These are phyloP conservation scores for Bjerkandera adusta DNA, from an alignment of 1,284 basidiomycete species.

Conservation along the genomic window DNA sequence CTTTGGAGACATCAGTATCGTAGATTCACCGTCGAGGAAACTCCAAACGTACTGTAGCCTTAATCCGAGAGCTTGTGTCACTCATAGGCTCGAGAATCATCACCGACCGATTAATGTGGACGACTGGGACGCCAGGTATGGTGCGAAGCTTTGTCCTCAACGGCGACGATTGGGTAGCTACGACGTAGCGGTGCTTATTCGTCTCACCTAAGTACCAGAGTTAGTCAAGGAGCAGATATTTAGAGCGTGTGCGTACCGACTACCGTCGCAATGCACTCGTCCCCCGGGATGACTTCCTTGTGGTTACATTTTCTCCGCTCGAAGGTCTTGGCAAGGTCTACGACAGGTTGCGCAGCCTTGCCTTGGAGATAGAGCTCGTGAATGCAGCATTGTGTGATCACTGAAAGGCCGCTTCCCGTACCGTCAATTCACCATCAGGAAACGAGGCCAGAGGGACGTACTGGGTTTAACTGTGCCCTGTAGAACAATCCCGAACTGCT, in stretches of 20 bases:
- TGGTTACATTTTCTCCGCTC: slow-evolving; percentile 96
- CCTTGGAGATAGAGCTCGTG: slow-evolving; percentile 86
- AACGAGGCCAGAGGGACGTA: slow-evolving; percentile 42
- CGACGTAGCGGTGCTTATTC: slow-evolving; percentile 89
- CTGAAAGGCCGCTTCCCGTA: slow-evolving; percentile 51
- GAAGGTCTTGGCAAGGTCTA: slow-evolving; percentile 89
- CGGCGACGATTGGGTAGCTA: slow-evolving; percentile 76
- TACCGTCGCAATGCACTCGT: slow-evolving; percentile 83
- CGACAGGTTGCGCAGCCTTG: slow-evolving; percentile 63
- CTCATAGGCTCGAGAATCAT: slow-evolving; percentile 89
- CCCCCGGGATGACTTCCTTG: slow-evolving; percentile 73
- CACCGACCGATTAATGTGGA: slow-evolving; percentile 88
- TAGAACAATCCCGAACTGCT: slow-evolving; percentile 71
- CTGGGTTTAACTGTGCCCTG: slow-evolving; percentile 89
- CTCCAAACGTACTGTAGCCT: slow-evolving; percentile 51
- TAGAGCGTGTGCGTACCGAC: slow-evolving; percentile 57
- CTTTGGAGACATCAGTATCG: slow-evolving; percentile 30
- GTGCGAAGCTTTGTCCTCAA: slow-evolving; percentile 64
- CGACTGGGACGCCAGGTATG: slow-evolving; percentile 81
- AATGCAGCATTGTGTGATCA: slow-evolving; percentile 97
- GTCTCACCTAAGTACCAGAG: slow-evolving; percentile 54
- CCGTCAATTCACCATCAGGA: slow-evolving; percentile 13
- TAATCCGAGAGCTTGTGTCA: slow-evolving; percentile 68
- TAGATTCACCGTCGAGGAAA: neutral
- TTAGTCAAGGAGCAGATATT: neutral